Conservation (phyloP, 495 filamentous ascomycete species). For the Aspergillus indologenus region DNA sequence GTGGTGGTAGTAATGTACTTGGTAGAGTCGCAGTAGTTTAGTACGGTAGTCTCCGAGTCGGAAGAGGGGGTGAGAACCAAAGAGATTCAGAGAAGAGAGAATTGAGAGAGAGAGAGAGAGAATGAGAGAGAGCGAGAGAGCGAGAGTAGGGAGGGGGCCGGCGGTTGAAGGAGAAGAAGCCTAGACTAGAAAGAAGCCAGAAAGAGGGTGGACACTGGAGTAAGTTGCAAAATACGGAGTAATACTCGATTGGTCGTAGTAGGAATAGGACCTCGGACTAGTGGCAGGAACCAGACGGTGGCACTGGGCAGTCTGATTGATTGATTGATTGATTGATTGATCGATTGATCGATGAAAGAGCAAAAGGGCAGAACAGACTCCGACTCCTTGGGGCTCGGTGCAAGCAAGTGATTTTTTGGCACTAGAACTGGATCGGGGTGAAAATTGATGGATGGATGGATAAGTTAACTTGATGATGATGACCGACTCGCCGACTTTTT, state of each 20-base stretch:
- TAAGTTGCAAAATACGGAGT: neutral
- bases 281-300: slow-evolving; percentile 5
- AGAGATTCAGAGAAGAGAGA: neutral
- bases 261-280: neutral
- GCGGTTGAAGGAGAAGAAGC: neutral
- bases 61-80: neutral
- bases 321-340: neutral
- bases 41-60: neutral
- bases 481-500: slow-evolving; percentile 2
- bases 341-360: neutral
- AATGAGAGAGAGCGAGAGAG: neutral
- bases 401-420: too few species aligned
- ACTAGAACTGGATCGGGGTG: slow-evolving; percentile 7
- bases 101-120: neutral
- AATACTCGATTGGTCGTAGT: neutral
- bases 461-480: too few species aligned
- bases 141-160: neutral
- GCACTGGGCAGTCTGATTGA: neutral
- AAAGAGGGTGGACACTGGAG: neutral
- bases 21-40: neutral
- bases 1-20: neutral
- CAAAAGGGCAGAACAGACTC: neutral
- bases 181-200: neutral
- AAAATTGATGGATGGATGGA: slow-evolving; percentile 6
- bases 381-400: neutral